Evolutionary conservation across 257 asterid genomes (phyloP), one percentile per base, ranked within the genome.

Genomic region (Jaltomata sinuosa): DNA sequence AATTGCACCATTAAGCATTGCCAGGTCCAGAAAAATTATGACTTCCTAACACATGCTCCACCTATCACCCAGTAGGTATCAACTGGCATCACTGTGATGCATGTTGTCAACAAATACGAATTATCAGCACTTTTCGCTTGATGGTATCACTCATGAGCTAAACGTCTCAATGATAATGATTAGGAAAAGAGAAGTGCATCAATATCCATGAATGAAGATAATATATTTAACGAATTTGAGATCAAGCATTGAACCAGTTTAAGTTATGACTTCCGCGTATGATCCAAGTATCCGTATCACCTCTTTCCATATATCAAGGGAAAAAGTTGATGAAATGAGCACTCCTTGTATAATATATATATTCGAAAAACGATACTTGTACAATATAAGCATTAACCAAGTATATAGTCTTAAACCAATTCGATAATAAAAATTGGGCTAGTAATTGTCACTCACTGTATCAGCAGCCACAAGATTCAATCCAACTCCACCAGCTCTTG

Each of bases 401-500:
- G 42, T 27, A 2, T 45, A 25, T 47, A 45, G 45, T 14, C 55
- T 14, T 25, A 22, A 71, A 25, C 55, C 59, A 47, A 36, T 74
- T 31, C 19, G 16, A 76, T 25, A 49, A 76, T 25, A 76, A 8
- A 47, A 47, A 40, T 22, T 47, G 7, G 25, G 40, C 29, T 53
- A 49, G 45, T n/a, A 77, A 77, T 49, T 77, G 29, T 55, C 19
- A 65, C 85, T 90, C 85, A 96, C 99, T 3, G 99, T 93, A 91
- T 96, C 99, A 92, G 99, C 99, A 87, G 98, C 98, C 89, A 94
- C 97, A 85, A 96, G 97, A 90, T 96, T 96, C 89, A 96, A 89
- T 22, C 99, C 98, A 80, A 94, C 98, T 85, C 99, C 99, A 61
- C 99, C 99, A 84, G 99, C 99, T 90, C 99, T 90, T 25, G 99